Base-by-base conservation (phyloP, 768 basidiomycete genomes). In the Strobilomyces dryophilus region DNA sequence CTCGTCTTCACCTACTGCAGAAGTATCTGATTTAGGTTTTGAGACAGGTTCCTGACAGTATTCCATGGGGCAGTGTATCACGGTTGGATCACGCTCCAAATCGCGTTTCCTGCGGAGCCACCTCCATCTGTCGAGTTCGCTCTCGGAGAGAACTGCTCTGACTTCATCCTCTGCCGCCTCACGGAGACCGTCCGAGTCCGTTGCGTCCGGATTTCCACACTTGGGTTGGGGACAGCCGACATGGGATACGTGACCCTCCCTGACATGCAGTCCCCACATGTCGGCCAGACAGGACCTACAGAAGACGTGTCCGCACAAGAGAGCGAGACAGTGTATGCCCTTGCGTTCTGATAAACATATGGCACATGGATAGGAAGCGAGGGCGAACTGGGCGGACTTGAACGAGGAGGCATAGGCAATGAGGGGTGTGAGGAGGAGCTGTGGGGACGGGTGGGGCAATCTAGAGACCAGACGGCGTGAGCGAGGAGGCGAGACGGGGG, bases 11-110 rank as follows among this genome's bases (percentile, higher is more conserved):
- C 54, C 34, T 15, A 8, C 37, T 17, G 5, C 31, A 1, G 51
- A 24, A n/a, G 24, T 0, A 24, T 54, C 67, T 27, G 69, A 69
- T 26, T 50, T 60, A 10, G 87, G 84, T 57, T 78, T 80, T 35
- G 80, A 75, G 8, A 95, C 87, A 17, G 88, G 81, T n/a, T 80
- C 77, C 66, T 95, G 93, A 64, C 93, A 97, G 45, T 82, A 79
- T 35, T 78, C 70, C 70, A 90, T 78, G 1, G 92, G 93, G 69
- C 93, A 97, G 59, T 87, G 79, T 6, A 90, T 77, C 52, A 87
- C 84, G 7, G 85, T 77, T 21, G 90, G 90, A 69, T 94, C 92
- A 71, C 76, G 78, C 60, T 95, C 93, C 7, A 87, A 66, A 53
- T 79, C 76, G 41, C 80, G 76, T 67, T 92, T 91, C 66, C 83